Conservation (phyloP, 257 asterid genomes). For the Striga asiatica region DNA sequence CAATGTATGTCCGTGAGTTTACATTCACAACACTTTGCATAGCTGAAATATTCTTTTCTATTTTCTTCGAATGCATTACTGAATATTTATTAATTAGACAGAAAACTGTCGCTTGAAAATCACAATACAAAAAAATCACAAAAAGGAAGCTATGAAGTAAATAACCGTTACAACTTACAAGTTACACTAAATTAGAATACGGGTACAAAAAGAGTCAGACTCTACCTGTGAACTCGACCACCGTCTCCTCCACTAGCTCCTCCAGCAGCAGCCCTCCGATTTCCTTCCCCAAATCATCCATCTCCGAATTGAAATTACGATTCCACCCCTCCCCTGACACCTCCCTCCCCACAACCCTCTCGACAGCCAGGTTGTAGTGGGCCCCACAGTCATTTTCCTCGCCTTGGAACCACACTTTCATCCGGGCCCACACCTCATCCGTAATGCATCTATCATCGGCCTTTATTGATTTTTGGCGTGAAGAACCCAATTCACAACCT, state of each 20-base stretch:
- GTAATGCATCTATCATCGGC: slow-evolving; percentile 15
- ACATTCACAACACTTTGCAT: slow-evolving; percentile 11
- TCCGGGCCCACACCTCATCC: slow-evolving; percentile 50
- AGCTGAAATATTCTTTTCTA: too few species aligned
- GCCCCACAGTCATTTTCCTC: slow-evolving; percentile 21
- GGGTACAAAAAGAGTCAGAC: slow-evolving; percentile 13
- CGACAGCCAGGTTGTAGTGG: slow-evolving; percentile 36
- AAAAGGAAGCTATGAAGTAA: neutral
- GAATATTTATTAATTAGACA: too few species aligned
- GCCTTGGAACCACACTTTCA: slow-evolving; percentile 36
- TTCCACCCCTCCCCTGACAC: slow-evolving; percentile 53
- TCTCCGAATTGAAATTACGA: slow-evolving; percentile 35
- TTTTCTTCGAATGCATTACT: too few species aligned
- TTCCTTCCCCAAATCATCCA: slow-evolving; percentile 35
- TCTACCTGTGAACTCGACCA: slow-evolving; percentile 39
- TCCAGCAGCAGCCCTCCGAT: slow-evolving; percentile 45
- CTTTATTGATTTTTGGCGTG: slow-evolving; percentile 28
- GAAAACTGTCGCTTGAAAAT: slow-evolving; percentile 16
- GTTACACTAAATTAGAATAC: neutral
- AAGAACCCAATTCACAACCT: slow-evolving; percentile 29
- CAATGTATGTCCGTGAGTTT: too few species aligned
- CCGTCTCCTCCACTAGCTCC: slow-evolving; percentile 51
- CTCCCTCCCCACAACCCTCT: slow-evolving; percentile 44
- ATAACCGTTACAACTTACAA: neutral
- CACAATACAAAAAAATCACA: slow-evolving; percentile 20